These are phyloP conservation scores for Neurospora crassa DNA, from an alignment of 2,329 filamentous ascomycete genomes.

Conservation along the genomic window DNA sequence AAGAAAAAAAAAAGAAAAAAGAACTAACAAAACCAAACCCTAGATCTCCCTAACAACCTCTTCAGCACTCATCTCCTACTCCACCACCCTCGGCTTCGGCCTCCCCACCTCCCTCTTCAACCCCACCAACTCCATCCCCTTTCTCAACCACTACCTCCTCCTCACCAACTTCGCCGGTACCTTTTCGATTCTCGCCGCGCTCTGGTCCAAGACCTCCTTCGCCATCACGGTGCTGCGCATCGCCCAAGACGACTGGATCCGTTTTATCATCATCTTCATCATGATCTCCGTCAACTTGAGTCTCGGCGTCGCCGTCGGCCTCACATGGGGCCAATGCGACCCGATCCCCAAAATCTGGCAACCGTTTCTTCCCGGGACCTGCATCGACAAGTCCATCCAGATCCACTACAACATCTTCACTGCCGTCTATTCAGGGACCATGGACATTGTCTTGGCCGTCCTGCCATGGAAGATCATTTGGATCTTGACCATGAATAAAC, in stretches of 20 bases:
- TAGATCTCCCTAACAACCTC: conserved; percentile 11
- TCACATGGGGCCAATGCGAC: conserved; percentile 24
- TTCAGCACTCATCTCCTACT: conserved; percentile 9
- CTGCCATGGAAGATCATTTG: conserved; percentile 33
- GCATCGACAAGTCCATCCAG: conserved; percentile 22
- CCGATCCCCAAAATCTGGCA: conserved; percentile 23
- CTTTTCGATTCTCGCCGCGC: conserved; percentile 24
- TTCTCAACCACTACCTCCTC: conserved; percentile 11
- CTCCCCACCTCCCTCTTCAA: conserved; percentile 16
- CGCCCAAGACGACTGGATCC: conserved; percentile 16
- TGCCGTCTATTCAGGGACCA: conserved; percentile 15
- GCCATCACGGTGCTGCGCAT: conserved; percentile 24
- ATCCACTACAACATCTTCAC: conserved; percentile 25
- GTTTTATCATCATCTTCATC: conserved; percentile 20
- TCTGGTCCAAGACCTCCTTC: conserved; percentile 26
- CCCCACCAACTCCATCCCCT: background rate
- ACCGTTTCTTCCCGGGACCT: conserved; percentile 17
- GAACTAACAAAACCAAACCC: background rate
- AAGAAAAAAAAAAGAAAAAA: background rate
- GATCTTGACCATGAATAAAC: conserved; percentile 26
- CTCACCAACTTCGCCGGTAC: conserved; percentile 17
- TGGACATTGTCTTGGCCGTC: conserved; percentile 30
- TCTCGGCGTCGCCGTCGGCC: conserved; percentile 17
- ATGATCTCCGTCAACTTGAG: conserved; percentile 21
- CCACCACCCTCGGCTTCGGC: conserved; percentile 17